Base-by-base conservation (phyloP, 352 stramenopile species). In the Pythium phragmitis region DNA sequence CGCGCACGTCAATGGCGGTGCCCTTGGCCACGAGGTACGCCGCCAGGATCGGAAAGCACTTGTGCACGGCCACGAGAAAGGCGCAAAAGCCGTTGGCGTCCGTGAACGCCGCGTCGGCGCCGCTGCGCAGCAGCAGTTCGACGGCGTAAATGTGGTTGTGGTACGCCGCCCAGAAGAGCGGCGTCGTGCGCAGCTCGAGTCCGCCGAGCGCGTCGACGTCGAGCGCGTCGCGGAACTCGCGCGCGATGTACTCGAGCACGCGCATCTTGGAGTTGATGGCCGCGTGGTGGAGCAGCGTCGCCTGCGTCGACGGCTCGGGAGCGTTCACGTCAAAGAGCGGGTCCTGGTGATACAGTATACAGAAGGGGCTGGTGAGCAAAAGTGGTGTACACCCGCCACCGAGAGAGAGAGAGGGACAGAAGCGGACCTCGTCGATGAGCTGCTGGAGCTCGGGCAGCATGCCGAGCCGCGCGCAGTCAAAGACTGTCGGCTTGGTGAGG, bases 111-210 rank as follows among this genome's bases (percentile, higher is more conserved):
- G 79, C 67, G 50, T 91, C 72, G 16, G 82, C 85, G 42, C 80
- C 79, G 21, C 88, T 59, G 7, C 80, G 79, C 49, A 91, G 67
- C 19, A 93, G 69, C 48, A 93, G 53, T 60, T 90, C 85, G 5
- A 93, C 79, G 0, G 80, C 79, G 60, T 93, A 93, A 52, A 93
- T 89, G 65, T 91, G 82, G 70, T 93, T 91, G 65, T 87, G 65
- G 49, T 69, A 81, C 53, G 77, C 73, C 42, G 85, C 85, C 82
- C 85, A 93, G 59, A 89, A 91, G 23, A 93, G 73, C 54, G 85
- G 80, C 42, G 85, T 91, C 19, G 85, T 90, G 49, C 80, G 71
- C 52, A 74, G 60, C 14, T 89, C 74, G 0, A 58, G 21, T 13
- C 85, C 82, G 50, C 74, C 85, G 11, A 82, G 69, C 12, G 73